Evolutionary conservation across 2,329 filamentous ascomycete genomes (phyloP).

Genomic region (Colletotrichum sp.): DNA sequence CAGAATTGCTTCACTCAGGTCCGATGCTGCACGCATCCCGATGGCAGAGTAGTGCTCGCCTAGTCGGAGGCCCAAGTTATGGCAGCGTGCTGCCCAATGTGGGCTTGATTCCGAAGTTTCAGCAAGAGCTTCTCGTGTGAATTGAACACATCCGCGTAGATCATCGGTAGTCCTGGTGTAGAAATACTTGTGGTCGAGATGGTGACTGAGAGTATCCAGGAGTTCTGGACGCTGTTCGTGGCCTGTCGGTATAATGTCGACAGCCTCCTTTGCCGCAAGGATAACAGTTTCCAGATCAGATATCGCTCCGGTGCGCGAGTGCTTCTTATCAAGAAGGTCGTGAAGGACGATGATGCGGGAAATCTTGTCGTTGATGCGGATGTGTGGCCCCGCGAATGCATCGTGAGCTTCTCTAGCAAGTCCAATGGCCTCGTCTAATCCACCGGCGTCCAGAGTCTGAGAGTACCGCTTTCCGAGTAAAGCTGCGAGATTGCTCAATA

Average conservation of each 20-base stretch:
- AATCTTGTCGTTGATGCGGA: neutral
- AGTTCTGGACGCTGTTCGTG: neutral
- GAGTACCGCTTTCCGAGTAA: neutral
- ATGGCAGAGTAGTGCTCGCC: neutral
- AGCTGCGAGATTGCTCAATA: neutral
- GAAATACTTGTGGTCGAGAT: neutral
- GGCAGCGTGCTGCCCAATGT: neutral
- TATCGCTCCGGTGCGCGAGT: neutral
- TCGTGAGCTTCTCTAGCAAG: neutral
- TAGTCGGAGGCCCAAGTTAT: neutral
- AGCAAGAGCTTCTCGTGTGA: neutral
- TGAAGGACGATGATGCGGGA: neutral
- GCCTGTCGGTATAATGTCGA: neutral
- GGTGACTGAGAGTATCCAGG: neutral
- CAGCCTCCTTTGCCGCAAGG: neutral
- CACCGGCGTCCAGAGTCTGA: neutral
- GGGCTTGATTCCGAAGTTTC: neutral
- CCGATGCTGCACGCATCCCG: neutral
- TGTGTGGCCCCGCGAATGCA: neutral
- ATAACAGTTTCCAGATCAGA: neutral
- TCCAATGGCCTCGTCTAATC: neutral
- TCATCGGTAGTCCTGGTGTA: neutral
- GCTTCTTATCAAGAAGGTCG: neutral
- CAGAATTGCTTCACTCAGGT: neutral
- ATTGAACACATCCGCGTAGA: neutral